Evolutionary conservation across 345 rosid genomes (phyloP).

Genomic region (Cardamine resedifolia): DNA sequence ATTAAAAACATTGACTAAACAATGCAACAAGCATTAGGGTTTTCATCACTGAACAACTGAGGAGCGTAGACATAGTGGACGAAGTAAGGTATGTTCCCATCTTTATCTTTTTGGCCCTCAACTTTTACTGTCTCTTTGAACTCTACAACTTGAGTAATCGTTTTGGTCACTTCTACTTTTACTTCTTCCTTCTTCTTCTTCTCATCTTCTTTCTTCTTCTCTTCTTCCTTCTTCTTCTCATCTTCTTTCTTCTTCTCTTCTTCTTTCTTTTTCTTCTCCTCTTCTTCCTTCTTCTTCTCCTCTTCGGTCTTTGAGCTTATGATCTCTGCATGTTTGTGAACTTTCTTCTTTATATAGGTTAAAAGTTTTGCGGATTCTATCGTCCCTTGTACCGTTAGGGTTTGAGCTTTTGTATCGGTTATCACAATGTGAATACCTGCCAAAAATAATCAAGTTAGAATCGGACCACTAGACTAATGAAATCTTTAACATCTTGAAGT

Average conservation of each 20-base stretch:
- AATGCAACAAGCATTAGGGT: constrained; percentile 75
- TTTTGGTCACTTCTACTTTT: constrained; percentile 35
- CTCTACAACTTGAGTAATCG: constrained; percentile 35
- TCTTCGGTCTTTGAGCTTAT: constrained; percentile 45
- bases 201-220: constrained; percentile 1
- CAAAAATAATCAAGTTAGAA: constrained; percentile 15
- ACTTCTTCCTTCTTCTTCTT: constrained; percentile 33
- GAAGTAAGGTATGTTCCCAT: constrained; percentile 58
- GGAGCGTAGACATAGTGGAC: constrained; percentile 81
- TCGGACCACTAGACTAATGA: neutral
- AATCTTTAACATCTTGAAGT: neutral
- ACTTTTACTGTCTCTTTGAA: constrained; percentile 45
- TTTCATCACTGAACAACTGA: constrained; percentile 84
- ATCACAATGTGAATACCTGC: constrained; percentile 66
- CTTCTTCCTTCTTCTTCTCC: constrained; percentile 31
- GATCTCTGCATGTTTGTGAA: constrained; percentile 72
- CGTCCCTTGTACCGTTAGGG: constrained; percentile 64
- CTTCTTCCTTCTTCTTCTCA: neutral
- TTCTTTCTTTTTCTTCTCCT: constrained; percentile 22
- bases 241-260: constrained; percentile 25
- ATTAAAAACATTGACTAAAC: constrained; percentile 30
- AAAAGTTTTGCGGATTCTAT: constrained; percentile 58
- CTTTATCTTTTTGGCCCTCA: constrained; percentile 48
- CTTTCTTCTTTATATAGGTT: constrained; percentile 50
- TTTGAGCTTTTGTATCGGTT: constrained; percentile 66